Evolutionary conservation across 2,329 filamentous ascomycete genomes (phyloP).

Genomic region (Tolypocladium tundrense): DNA sequence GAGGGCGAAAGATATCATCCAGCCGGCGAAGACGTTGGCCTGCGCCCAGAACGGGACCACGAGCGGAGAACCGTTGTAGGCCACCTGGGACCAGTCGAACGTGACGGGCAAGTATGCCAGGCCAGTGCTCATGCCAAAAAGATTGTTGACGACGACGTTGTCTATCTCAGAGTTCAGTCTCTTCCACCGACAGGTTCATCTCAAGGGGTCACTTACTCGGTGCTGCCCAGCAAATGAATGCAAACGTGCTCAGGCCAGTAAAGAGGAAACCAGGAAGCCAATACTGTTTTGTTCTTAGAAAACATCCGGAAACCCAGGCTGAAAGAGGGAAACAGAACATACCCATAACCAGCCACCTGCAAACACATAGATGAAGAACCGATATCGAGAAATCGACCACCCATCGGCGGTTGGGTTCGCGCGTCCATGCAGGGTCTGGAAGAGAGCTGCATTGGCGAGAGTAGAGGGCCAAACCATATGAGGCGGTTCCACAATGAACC

Average conservation of each 20-base stretch:
- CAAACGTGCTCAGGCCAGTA: slow-evolving; percentile 41
- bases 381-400: slow-evolving; percentile 33
- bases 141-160: slow-evolving; percentile 41
- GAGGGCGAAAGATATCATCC: slow-evolving; percentile 30
- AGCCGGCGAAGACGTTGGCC: slow-evolving; percentile 33
- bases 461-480: slow-evolving; percentile 52
- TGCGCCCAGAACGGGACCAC: slow-evolving; percentile 31
- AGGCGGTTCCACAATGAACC: slow-evolving; percentile 47
- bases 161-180: slow-evolving; percentile 29
- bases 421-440: slow-evolving; percentile 33
- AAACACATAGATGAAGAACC: slow-evolving; percentile 26
- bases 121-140: slow-evolving; percentile 44
- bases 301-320: slow-evolving; percentile 28
- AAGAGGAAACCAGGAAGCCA: slow-evolving; percentile 42
- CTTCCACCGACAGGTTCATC: not conserved
- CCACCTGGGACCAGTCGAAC: slow-evolving; percentile 34
- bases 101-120: slow-evolving; percentile 45
- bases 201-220: not conserved
- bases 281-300: slow-evolving; percentile 28
- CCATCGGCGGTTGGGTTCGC: slow-evolving; percentile 29
- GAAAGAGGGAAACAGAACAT: slow-evolving; percentile 6
- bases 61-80: slow-evolving; percentile 31
- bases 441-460: slow-evolving; percentile 34
- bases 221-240: slow-evolving; percentile 39
- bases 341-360: not conserved